Percentiles rank a stretch among this genome's conserved stretches.
phyloP scores from a whole-genome alignment of 208 protist genomes.

The Trypanosoma mega region DNA sequence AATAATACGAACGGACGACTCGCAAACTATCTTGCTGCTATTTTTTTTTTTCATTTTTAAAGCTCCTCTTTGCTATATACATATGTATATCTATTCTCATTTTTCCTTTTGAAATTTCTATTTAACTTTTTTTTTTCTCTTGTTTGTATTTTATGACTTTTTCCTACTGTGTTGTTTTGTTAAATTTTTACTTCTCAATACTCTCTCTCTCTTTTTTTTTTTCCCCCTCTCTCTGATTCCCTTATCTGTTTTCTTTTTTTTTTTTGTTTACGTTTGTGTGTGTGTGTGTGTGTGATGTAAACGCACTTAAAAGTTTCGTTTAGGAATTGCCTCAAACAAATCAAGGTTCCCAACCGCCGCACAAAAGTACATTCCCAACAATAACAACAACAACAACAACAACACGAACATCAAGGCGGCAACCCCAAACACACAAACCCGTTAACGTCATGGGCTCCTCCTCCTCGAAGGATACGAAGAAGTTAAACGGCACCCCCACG shows the following conservation, averaged over 20 bases:
- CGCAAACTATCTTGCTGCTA: too few relatives aligned
- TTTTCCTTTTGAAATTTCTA: background rate
- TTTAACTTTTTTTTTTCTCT: conserved; percentile 27
- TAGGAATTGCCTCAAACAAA: background rate
- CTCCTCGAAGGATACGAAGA: background rate
- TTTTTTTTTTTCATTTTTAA: conserved; percentile 1
- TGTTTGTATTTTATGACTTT: too few relatives aligned
- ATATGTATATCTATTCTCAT: background rate
- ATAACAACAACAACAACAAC: background rate
- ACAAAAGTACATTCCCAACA: background rate
- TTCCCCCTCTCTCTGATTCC: conserved; percentile 9
- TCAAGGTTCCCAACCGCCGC: too few relatives aligned
- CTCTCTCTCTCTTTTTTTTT: too few relatives aligned
- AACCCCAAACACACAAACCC: conserved; percentile 1
- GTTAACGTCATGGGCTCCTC: conserved; percentile 28
- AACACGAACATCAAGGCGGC: background rate
- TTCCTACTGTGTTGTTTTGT: too few relatives aligned
- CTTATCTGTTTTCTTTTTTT: background rate
- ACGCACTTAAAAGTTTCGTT: background rate
- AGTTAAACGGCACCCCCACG: conserved; percentile 17
- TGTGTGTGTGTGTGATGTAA: background rate
- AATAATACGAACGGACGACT: too few relatives aligned
- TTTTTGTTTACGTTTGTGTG: conserved; percentile 4
- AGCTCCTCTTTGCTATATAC: background rate
- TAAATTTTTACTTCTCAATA: too few relatives aligned